Conservation (phyloP, 2,329 filamentous ascomycete genomes). For the Dactylellina drechsleri region DNA sequence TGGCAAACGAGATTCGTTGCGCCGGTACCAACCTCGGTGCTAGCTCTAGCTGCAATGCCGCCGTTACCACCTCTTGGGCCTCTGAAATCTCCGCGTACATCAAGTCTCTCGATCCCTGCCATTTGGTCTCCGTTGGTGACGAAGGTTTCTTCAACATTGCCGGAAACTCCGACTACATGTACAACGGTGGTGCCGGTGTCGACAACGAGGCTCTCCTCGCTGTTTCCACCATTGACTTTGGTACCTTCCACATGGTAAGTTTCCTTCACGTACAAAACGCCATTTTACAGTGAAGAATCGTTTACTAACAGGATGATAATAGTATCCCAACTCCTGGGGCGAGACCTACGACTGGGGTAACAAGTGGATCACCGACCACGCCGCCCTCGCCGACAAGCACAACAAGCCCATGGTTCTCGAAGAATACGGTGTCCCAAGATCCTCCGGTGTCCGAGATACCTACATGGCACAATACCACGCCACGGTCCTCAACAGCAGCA, state of each 20-base stretch:
- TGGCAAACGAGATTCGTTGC: constrained; percentile 72
- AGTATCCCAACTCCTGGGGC: constrained; percentile 65
- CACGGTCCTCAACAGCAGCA: constrained; percentile 52
- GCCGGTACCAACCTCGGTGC: constrained; percentile 63
- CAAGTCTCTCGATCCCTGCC: constrained; percentile 66
- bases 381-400: constrained; percentile 60
- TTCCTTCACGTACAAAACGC: neutral
- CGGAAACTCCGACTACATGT: constrained; percentile 63
- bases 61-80: constrained; percentile 65
- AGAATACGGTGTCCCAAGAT: constrained; percentile 56
- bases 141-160: constrained; percentile 64
- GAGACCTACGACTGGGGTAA: constrained; percentile 63
- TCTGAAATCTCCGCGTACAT: constrained; percentile 68
- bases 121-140: constrained; percentile 69
- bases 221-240: constrained; percentile 66
- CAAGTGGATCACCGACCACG: constrained; percentile 65
- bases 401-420: constrained; percentile 59
- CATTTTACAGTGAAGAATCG: neutral
- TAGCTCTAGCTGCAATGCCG: constrained; percentile 63
- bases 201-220: constrained; percentile 66
- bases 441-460: constrained; percentile 53
- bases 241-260: constrained; percentile 66
- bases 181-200: constrained; percentile 65
- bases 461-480: constrained; percentile 56
- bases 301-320: constrained; percentile 9